Conservation (phyloP, 2,329 filamentous ascomycete genomes). For the Colletotrichum melonis region DNA sequence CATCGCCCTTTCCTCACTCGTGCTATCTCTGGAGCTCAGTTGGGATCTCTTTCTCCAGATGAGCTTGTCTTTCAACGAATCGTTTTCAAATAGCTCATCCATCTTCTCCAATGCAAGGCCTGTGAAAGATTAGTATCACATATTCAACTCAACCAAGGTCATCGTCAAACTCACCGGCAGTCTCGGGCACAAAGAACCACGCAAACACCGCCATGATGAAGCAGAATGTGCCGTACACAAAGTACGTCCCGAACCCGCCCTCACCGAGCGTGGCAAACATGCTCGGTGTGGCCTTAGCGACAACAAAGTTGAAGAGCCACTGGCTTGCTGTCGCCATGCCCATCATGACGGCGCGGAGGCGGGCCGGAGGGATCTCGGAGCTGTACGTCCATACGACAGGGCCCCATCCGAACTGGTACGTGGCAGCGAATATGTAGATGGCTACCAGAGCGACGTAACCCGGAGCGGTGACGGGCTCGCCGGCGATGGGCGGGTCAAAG, state of each 20-base stretch:
- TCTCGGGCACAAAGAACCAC: conserved; percentile 60
- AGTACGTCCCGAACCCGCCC: conserved; percentile 58
- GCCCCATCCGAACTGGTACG: conserved; percentile 54
- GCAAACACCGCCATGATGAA: conserved; percentile 65
- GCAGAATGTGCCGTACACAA: conserved; percentile 69
- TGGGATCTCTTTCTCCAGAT: conserved; percentile 1
- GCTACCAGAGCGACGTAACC: conserved; percentile 75
- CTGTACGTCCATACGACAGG: conserved; percentile 57
- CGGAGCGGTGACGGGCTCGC: conserved; percentile 46
- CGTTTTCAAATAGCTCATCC: conserved; percentile 43
- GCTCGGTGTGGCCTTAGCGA: conserved; percentile 42
- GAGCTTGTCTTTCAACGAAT: conserved; percentile 12
- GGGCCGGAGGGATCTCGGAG: conserved; percentile 62
- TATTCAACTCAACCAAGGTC: neutral
- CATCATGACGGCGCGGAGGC: conserved; percentile 63
- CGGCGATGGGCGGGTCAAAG: conserved; percentile 62
- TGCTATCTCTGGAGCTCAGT: neutral
- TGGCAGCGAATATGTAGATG: conserved; percentile 69
- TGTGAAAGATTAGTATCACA: neutral
- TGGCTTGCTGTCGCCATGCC: conserved; percentile 71
- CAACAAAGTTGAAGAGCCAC: conserved; percentile 75
- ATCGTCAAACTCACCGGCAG: conserved; percentile 58
- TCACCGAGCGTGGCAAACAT: conserved; percentile 61
- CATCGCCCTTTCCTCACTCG: neutral
- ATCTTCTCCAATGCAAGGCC: conserved; percentile 41